Percentiles rank a stretch among this genome's conserved stretches.
Conservation (phyloP, 23 red algal genomes). For the Cyanidium caldarium region DNA sequence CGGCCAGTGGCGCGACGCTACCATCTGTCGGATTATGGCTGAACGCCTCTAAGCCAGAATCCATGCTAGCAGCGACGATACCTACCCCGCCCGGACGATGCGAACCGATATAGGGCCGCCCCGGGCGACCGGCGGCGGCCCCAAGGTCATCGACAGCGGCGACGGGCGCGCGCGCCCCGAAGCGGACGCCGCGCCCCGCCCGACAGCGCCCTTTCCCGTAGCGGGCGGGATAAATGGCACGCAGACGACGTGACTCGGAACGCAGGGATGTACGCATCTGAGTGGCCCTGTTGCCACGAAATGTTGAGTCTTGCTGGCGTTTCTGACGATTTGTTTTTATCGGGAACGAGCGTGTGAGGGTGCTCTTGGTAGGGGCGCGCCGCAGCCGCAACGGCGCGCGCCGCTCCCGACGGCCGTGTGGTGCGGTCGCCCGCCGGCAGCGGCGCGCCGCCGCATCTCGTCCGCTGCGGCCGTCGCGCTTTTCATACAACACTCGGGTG, state of each 20-base stretch:
- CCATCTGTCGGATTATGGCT: constrained; percentile 31
- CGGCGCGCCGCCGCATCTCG: too few relatives aligned
- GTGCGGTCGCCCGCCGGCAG: too few relatives aligned
- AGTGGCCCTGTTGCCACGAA: constrained; percentile 7
- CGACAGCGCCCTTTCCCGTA: not conserved
- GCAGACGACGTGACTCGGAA: constrained; percentile 8
- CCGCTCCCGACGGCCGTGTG: too few relatives aligned
- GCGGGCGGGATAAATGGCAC: constrained; percentile 5
- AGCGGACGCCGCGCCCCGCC: constrained; percentile 1
- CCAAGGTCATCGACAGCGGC: constrained; percentile 2
- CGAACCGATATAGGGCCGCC: not conserved
- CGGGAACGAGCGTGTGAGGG: too few relatives aligned
- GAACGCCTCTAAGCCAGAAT: constrained; percentile 38
- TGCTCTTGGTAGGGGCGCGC: too few relatives aligned
- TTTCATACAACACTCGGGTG: too few relatives aligned
- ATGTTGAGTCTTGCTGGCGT: constrained; percentile 11
- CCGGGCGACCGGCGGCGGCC: not conserved
- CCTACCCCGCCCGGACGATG: not conserved
- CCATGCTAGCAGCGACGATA: constrained; percentile 21
- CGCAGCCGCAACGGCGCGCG: too few relatives aligned
- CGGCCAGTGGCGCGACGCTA: constrained; percentile 25
- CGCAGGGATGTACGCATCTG: constrained; percentile 12
- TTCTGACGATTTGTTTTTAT: too few relatives aligned
- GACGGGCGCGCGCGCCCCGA: not conserved
- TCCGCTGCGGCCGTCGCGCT: too few relatives aligned